Evolutionary conservation across 139 green algal species (phyloP), one percentile per base, ranked within the genome.

Genomic region (Tetraselmis chui): DNA sequence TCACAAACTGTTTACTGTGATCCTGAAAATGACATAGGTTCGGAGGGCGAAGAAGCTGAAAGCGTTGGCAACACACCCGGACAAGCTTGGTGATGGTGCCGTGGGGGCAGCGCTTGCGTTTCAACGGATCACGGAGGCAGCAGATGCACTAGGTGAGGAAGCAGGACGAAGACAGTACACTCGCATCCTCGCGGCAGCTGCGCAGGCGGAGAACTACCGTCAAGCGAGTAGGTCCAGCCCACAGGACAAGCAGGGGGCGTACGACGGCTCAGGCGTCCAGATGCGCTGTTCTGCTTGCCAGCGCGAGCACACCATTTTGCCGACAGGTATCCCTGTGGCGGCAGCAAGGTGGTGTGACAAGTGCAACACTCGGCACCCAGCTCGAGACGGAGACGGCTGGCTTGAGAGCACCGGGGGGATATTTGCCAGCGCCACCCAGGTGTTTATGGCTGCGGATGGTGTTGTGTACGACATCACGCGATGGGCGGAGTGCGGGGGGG

Each of bases 41-140:
- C 45, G 30, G 23, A 29, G n/a, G 30, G 83, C 83, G 28, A 81
- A 80, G 79, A 81, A 75, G 26, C 30, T 77, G 28, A 86, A 86
- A 59, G 32, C 59, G 29, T 79, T 86, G 58, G 29, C 32, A 0
- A 81, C 81, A 0, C 83, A 86, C 76, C 83, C 83, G 31, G 83
- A 86, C 76, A 86, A 86, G 76, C 29, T 83, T 23, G 83, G 83
- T 26, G 26, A 59, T 1, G 25, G 81, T 0, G 25, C 80, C 27
- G 45, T 59, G 24, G 83, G 83, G 2, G 83, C 83, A 23, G 45
- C 76, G 0, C 67, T 81, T 28, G 83, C 83, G 27, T 81, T 83
- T 29, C 29, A 30, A 2, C 78, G 67, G 28, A 80, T 86, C 76
- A 84, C 76, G 0, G 27, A 32, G 74, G 80, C 45, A 25, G 45